Evolutionary conservation across 2,329 filamentous ascomycete genomes (phyloP).

Genomic region (Colletotrichum sublineola): DNA sequence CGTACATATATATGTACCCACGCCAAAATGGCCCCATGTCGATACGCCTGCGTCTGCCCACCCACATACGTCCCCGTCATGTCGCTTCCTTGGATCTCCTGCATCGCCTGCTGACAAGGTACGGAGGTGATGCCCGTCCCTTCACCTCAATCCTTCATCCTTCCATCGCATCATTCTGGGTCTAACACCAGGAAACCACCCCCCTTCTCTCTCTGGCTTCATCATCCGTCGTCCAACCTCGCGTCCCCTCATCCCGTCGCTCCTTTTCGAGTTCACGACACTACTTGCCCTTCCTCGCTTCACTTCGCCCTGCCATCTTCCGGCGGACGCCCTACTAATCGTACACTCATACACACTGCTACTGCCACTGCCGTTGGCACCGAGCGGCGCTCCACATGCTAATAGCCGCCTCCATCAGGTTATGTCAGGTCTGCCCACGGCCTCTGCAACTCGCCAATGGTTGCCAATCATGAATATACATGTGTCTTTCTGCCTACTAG

Average conservation of each 20-base stretch:
- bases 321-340: neutral
- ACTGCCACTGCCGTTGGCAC: constrained; percentile 8
- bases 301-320: neutral
- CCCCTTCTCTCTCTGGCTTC: constrained; percentile 12
- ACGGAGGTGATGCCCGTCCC: neutral
- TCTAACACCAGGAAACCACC: neutral
- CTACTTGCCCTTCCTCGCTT: neutral
- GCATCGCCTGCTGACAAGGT: constrained; percentile 10
- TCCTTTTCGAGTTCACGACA: neutral
- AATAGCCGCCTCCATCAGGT: constrained; percentile 10
- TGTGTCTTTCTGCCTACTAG: neutral
- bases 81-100: constrained; percentile 27
- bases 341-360: constrained; percentile 7
- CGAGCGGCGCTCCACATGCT: constrained; percentile 1
- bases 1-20: neutral
- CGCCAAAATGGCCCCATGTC: constrained; percentile 10
- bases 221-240: constrained; percentile 18
- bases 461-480: neutral
- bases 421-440: constrained; percentile 1
- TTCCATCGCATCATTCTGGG: constrained; percentile 15
- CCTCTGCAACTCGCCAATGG: constrained; percentile 9
- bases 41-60: constrained; percentile 4
- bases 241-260: neutral
- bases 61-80: neutral
- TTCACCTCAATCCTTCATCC: constrained; percentile 2